phyloP scores from a whole-genome alignment of 108 stramenopile species.

The Epithemia pelagica region DNA sequence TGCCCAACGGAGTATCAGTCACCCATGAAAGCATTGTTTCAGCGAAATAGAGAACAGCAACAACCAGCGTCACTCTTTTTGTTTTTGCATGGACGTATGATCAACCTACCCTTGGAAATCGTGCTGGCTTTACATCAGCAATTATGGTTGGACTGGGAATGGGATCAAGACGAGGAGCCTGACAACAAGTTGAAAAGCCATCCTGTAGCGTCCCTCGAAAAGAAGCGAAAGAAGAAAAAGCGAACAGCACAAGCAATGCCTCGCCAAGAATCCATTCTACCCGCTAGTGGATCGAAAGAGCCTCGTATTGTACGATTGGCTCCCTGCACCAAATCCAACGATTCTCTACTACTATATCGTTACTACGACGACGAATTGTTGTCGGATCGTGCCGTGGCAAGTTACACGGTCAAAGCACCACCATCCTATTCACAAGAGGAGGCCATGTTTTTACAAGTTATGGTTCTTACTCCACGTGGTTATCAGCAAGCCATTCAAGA shows the following conservation, averaged over 20 bases:
- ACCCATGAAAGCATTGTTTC: slow-evolving; percentile 64
- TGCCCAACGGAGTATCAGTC: slow-evolving; percentile 59
- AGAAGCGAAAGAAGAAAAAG: too few relatives aligned
- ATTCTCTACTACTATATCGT: slow-evolving; percentile 42
- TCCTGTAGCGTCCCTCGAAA: too few relatives aligned
- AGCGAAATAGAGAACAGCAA: slow-evolving; percentile 72
- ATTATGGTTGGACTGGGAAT: slow-evolving; percentile 77
- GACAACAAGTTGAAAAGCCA: too few relatives aligned
- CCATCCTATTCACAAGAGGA: slow-evolving; percentile 55
- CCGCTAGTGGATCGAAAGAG: slow-evolving; percentile 43
- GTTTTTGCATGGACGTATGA: slow-evolving; percentile 76
- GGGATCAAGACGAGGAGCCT: too few relatives aligned
- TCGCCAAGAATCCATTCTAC: slow-evolving; percentile 41
- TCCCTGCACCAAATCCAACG: slow-evolving; percentile 30
- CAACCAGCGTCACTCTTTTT: too few relatives aligned
- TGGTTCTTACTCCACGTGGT: slow-evolving; percentile 75
- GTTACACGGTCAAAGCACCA: slow-evolving; percentile 54
- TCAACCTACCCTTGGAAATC: slow-evolving; percentile 80
- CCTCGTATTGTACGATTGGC: slow-evolving; percentile 65
- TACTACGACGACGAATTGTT: slow-evolving; percentile 85
- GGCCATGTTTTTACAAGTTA: slow-evolving; percentile 47
- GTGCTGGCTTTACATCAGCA: slow-evolving; percentile 70
- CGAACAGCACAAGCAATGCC: too few relatives aligned
- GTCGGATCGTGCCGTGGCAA: slow-evolving; percentile 66
- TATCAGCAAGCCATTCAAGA: slow-evolving; percentile 73